Evolutionary conservation across 1,139 yeast genomes (phyloP).

Genomic region (Komagataea norvegica): DNA sequence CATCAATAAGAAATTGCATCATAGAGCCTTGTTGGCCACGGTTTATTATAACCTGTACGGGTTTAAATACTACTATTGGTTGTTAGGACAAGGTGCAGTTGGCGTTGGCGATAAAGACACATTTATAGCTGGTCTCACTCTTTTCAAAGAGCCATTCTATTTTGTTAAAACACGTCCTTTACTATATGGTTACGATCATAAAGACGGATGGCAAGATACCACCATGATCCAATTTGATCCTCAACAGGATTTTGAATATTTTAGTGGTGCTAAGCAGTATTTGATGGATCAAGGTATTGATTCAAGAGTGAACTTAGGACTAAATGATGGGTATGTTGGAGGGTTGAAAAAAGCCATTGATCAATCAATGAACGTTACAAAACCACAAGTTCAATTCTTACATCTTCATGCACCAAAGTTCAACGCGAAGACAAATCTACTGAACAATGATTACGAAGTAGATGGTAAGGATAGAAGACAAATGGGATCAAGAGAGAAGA

Average conservation of each 20-base stretch:
- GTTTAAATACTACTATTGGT: conserved; percentile 47
- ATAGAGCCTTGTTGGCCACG: conserved; percentile 45
- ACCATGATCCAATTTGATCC: conserved; percentile 43
- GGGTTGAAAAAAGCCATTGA: conserved; percentile 24
- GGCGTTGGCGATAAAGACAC: conserved; percentile 67
- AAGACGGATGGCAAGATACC: conserved; percentile 34
- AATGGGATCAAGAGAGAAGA: conserved; percentile 46
- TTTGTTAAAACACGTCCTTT: conserved; percentile 40
- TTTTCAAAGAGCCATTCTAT: conserved; percentile 44
- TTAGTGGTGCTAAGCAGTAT: conserved; percentile 20
- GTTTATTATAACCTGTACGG: conserved; percentile 55
- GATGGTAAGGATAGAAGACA: conserved; percentile 42
- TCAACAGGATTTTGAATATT: conserved; percentile 33
- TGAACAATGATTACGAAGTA: conserved; percentile 36
- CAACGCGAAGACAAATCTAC: conserved; percentile 45
- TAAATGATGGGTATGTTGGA: conserved; percentile 22
- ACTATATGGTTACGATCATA: conserved; percentile 41
- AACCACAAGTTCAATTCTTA: conserved; percentile 45
- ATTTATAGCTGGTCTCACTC: conserved; percentile 55
- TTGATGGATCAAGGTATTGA: conserved; percentile 19
- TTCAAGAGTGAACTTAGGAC: conserved; percentile 22
- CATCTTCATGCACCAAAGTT: conserved; percentile 57
- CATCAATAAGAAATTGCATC: conserved; percentile 47
- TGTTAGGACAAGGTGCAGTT: conserved; percentile 54
- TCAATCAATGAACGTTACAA: conserved; percentile 25